Percentiles rank a stretch among this genome's conserved stretches.
phyloP scores from a whole-genome alignment of 805 yeast genomes.

The Vanderwaltozyma verrucispora region DNA sequence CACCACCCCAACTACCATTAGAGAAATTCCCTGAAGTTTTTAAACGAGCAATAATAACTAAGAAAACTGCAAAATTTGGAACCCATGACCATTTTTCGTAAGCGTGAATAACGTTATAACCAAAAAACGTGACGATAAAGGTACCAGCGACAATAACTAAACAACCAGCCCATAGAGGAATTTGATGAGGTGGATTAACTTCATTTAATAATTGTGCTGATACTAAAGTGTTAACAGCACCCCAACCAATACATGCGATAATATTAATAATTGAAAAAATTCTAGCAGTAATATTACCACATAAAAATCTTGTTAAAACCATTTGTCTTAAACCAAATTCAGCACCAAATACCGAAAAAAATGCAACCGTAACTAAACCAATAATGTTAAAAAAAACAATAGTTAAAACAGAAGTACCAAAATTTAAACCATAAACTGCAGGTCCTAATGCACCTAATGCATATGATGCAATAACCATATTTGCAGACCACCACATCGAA shows the following conservation, averaged over 20 bases:
- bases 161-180: conserved; percentile 90
- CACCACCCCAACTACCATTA: conserved; percentile 40
- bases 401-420: conserved; percentile 11
- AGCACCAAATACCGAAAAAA: conserved; percentile 74
- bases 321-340: conserved; percentile 81
- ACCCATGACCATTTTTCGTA: conserved; percentile 86
- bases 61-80: conserved; percentile 61
- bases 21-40: conserved; percentile 54
- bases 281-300: conserved; percentile 68
- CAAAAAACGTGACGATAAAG: conserved; percentile 66
- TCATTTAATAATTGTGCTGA: conserved; percentile 76
- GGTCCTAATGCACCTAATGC: conserved; percentile 67
- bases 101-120: conserved; percentile 69
- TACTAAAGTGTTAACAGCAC: conserved; percentile 83
- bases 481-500: conserved; percentile 86
- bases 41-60: conserved; percentile 71
- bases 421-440: conserved; percentile 48
- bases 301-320: conserved; percentile 65
- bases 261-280: conserved; percentile 68
- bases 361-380: conserved; percentile 74
- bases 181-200: conserved; percentile 44
- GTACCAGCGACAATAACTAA: conserved; percentile 59
- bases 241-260: conserved; percentile 90
- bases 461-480: conserved; percentile 75
- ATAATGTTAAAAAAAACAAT: conserved; percentile 25